A percentile compares a stretch with the other conserved stretches of the same genome.
These are phyloP conservation scores for Lizonia empirigonia DNA, from an alignment of 2,329 filamentous ascomycete genomes.

Conservation along the genomic window DNA sequence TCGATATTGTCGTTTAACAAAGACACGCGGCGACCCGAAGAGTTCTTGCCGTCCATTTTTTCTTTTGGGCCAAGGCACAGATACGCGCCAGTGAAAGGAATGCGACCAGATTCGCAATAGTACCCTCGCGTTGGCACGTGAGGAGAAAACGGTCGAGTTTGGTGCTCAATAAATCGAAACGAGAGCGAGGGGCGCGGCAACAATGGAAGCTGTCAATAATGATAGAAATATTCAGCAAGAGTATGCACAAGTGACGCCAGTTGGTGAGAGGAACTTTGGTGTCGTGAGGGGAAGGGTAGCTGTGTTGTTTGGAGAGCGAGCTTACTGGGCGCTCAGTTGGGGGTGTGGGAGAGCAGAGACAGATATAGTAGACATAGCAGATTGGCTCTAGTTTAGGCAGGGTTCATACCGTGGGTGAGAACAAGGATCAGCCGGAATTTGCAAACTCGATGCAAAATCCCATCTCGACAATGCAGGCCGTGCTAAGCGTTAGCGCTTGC, in stretches of 20 bases:
- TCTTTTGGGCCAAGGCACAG: slow-evolving; percentile 28
- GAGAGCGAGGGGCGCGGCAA: background rate
- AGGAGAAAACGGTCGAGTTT: slow-evolving; percentile 10
- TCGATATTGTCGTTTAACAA: slow-evolving; percentile 55
- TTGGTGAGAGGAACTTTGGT: background rate
- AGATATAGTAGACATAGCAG: slow-evolving; percentile 19
- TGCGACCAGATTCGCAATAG: slow-evolving; percentile 28
- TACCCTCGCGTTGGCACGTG: slow-evolving; percentile 28
- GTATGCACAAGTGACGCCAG: background rate
- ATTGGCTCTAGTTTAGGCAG: slow-evolving; percentile 15
- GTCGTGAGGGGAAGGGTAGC: background rate
- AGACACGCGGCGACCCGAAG: slow-evolving; percentile 56
- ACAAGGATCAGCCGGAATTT: slow-evolving; percentile 19
- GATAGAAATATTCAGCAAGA: too few species aligned
- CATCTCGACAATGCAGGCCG: slow-evolving; percentile 21
- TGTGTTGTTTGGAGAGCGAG: slow-evolving; percentile 6
- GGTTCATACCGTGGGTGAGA: background rate
- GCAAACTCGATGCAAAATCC: slow-evolving; percentile 22
- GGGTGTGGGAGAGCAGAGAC: slow-evolving; percentile 15
- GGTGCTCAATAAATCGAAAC: background rate
- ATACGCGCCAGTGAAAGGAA: slow-evolving; percentile 39
- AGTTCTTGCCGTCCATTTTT: slow-evolving; percentile 59
- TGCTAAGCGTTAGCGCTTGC: slow-evolving; percentile 13
- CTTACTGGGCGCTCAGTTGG: slow-evolving; percentile 9
- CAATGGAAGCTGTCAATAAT: background rate